Base-by-base conservation (phyloP, 805 yeast genomes). In the Barnettozyma californica region DNA sequence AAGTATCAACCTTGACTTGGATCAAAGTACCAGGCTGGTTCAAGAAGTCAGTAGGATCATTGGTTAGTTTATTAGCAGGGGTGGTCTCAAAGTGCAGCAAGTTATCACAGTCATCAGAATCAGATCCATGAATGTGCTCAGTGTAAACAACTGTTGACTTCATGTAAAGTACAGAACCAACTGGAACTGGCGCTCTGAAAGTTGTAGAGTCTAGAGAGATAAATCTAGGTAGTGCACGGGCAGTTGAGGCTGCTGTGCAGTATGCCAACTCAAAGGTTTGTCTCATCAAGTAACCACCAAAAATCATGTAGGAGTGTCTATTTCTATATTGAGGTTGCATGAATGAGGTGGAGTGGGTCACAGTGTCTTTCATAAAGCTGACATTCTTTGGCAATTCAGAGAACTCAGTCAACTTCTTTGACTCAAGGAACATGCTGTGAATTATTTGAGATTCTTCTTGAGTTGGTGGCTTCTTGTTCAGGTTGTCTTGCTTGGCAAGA, bases 281-380 rank as follows among this genome's bases (percentile, higher is more conserved):
- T 66, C 97, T 81, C 73, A 91, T 77, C 61, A 91, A 71, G 61
- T 91, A 91, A 26, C 98, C 98, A 58, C 98, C 98, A 66, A 91
- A 91, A 41, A 91, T 87, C 88, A 90, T 89, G 68, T 85, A 88
- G 4, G 95, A 86, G 64, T 91, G 96, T 64, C 96, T 80, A 71
- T 91, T 91, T 68, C 97, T 80, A 70, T 90, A 91, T 70, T 91
- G 97, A 1, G 97, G 97, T 68, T 91, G 97, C 92, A 91, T 92
- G 67, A 90, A 82, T 60, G 84, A 77, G 7, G 96, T 87, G 10
- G 95, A 85, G 45, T 77, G 71, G 46, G 87, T 75, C 45, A 66
- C 69, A 1, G 97, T 83, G 53, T 87, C 84, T 44, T 77, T 75
- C 95, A 89, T 86, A 56, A 78, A 78, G 41, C 74, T 70, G 27